Percentiles rank a stretch among this genome's conserved stretches.
These are phyloP conservation scores for Priceomyces melissophilus DNA, from an alignment of 805 yeast species.

Conservation along the genomic window DNA sequence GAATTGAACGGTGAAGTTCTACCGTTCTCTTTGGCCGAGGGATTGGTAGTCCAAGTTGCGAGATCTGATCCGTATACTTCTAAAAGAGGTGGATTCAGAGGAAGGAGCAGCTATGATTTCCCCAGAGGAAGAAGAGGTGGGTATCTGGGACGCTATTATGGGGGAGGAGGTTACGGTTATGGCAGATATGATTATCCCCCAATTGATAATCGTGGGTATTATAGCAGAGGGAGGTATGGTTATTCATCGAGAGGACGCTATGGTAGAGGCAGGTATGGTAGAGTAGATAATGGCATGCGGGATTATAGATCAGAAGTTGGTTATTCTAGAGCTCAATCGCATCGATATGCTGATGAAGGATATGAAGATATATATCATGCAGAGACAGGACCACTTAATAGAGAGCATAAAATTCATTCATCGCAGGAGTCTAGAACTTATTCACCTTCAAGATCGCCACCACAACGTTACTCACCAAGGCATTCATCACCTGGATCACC, in stretches of 20 bases:
- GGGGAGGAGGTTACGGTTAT: slow-evolving; percentile 7
- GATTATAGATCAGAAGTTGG: slow-evolving; percentile 1
- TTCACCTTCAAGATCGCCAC: slow-evolving; percentile 26
- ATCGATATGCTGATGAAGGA: not conserved
- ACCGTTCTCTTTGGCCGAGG: slow-evolving; percentile 38
- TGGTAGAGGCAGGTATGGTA: slow-evolving; percentile 18
- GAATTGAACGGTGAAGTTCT: slow-evolving; percentile 44
- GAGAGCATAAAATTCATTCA: not conserved
- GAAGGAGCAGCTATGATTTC: slow-evolving; percentile 29
- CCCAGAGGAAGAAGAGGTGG: slow-evolving; percentile 19
- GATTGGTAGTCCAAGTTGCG: slow-evolving; percentile 53
- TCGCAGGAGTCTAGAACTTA: slow-evolving; percentile 13
- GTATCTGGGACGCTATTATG: slow-evolving; percentile 10
- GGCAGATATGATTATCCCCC: not conserved
- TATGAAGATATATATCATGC: not conserved
- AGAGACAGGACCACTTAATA: not conserved
- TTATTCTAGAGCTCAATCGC: not conserved
- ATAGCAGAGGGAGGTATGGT: slow-evolving; percentile 9
- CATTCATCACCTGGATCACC: slow-evolving; percentile 10
- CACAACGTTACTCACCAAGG: slow-evolving; percentile 24
- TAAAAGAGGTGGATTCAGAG: slow-evolving; percentile 30
- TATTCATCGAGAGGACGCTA: slow-evolving; percentile 14
- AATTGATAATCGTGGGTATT: slow-evolving; percentile 13
- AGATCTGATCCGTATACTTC: slow-evolving; percentile 49
- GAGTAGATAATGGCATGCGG: slow-evolving; percentile 9